These are phyloP conservation scores for Nannizziopsis barbatae DNA, from an alignment of 2,329 filamentous ascomycete genomes.

Conservation along the genomic window DNA sequence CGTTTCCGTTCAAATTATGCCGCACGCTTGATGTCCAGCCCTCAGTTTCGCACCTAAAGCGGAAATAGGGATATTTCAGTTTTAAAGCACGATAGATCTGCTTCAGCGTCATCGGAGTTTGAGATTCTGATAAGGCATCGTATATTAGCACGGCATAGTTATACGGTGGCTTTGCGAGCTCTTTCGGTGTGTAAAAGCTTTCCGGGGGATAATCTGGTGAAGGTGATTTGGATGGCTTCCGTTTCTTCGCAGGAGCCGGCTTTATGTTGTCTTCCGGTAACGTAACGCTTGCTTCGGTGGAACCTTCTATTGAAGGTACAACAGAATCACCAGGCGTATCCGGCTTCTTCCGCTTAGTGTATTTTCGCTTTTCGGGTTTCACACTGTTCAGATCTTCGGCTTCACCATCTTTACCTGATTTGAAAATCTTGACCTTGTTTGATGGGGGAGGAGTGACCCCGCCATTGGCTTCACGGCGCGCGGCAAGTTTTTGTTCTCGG, in stretches of 20 bases:
- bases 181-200: conserved; percentile 50
- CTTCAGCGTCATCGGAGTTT: conserved; percentile 50
- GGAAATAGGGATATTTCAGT: conserved; percentile 50
- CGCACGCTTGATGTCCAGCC: conserved; percentile 58
- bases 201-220: conserved; percentile 51
- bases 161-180: conserved; percentile 50
- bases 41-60: conserved; percentile 51
- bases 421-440: conserved; percentile 19
- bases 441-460: conserved; percentile 33
- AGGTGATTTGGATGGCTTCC: conserved; percentile 47
- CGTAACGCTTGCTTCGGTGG: conserved; percentile 28
- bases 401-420: conserved; percentile 24
- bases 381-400: conserved; percentile 27
- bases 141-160: conserved; percentile 56
- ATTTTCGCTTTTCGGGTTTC: conserved; percentile 39
- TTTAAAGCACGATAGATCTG: conserved; percentile 56
- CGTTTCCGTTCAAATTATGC: conserved; percentile 51
- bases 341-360: conserved; percentile 38
- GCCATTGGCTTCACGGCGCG: conserved; percentile 38
- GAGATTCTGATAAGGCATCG: conserved; percentile 49
- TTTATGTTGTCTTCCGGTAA: conserved; percentile 34
- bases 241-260: conserved; percentile 37
- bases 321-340: conserved; percentile 34
- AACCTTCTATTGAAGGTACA: conserved; percentile 34
- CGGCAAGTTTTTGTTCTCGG: conserved; percentile 42